Evolutionary conservation across 2,329 filamentous ascomycete genomes (phyloP), one percentile per base, ranked within the genome.

Genomic region (Fusarium napiforme): DNA sequence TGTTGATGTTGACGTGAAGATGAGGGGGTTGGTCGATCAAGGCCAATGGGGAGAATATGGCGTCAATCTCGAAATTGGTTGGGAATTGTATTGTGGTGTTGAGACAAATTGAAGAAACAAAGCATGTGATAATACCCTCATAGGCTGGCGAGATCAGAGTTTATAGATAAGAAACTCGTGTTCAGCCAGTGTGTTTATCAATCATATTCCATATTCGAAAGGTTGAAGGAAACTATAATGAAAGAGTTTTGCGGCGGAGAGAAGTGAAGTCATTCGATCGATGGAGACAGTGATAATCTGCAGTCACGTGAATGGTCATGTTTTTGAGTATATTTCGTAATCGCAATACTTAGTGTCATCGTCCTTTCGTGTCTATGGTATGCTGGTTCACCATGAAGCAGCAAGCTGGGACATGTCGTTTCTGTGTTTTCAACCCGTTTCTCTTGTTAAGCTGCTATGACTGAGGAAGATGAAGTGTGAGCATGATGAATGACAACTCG

Each of bases 191-290:
- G 7, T 34, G 39, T 43, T 36, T 37, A 32, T 30, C 28, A 30
- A n/a, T 32, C n/a, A 55, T 32, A 28, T 39, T 43, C 26, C 43
- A 52, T 23, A 12, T 30, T 36, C 37, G 26, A 39, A n/a, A 42
- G 26, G n/a, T 49, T 34, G 21, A 69, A 39, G 30, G 43, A 26
- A 64, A 47, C n/a, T 53, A 28, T 36, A 47, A 42, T 39, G 52
- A 59, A 40, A 67, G 57, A 72, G 45, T 66, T 69, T 56, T 60
- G 46, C 40, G 26, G 53, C 46, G n/a, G 50, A 52, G 32, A 64
- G 53, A 67, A 60, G 56, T 65, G 69, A 69, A 69, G 68, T 68
- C 67, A 69, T 69, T 37, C 59, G 50, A 69, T 52, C 21, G 34
- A 59, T 59, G 23, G 34, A 52, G 43, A 36, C 26, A 30, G 34